Base-by-base conservation (phyloP, 257 asterid species). In the Petrea volubilis region DNA sequence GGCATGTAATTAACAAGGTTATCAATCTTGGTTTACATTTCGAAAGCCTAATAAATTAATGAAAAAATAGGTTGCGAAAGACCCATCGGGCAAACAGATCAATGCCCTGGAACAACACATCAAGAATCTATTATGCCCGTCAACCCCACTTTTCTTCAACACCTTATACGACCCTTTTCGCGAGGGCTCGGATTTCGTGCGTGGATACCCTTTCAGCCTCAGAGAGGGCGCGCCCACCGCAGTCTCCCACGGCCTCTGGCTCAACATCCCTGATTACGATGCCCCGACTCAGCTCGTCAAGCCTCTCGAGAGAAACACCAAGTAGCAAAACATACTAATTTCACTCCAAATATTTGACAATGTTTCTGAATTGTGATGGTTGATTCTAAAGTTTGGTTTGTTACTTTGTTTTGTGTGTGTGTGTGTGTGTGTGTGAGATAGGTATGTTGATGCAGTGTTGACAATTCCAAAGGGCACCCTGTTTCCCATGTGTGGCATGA, bases 211-310 rank as follows among this genome's bases (percentile, higher is more conserved):
- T 43, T 93, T 93, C 85, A 90, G 98, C 75, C 89, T 93, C 0
- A 75, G 97, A 0, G 98, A 93, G 74, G 97, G 98, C 3, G 90
- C 85, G 15, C 91, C 97, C 0, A 93, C 97, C 0, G 98, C 97
- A 0, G 92, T 93, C 62, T n/a, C n/a, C n/a, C n/a, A n/a, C n/a
- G 97, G 98, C 57, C 92, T 93, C 70, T 93, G 98, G 98, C 64
- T 93, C 55, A 93, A 93, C 79, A 90, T 93, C 34, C 98, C 98
- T 27, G 98, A 93, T 71, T 93, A 93, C 23, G 98, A 93, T 44
- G 98, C 98, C 6, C 98, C 97, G n/a, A 93, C 98, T 2, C 98
- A 93, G 78, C 97, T 93, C 5, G 98, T 93, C 76, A 93, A 90
- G 87, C 98, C 98, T 27, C 86, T 70, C 0, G 98, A 93, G 76